Percentiles rank a stretch among this genome's conserved stretches.
Evolutionary conservation across 2,329 filamentous ascomycete genomes (phyloP).

Genomic region (Venturia carpophila): DNA sequence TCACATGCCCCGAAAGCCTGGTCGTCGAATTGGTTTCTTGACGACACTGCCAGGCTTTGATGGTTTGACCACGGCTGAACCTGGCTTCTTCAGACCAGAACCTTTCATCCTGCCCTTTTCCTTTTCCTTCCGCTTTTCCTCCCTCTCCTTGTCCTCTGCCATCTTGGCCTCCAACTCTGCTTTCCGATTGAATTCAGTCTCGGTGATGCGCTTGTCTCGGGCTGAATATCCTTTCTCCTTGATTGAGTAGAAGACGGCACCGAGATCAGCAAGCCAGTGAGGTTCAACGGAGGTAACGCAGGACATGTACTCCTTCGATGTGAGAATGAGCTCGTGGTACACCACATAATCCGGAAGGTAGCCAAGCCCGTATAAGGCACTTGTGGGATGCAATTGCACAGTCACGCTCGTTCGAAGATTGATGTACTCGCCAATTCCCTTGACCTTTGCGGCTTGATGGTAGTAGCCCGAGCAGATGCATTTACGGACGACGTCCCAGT

Average conservation of each 20-base stretch:
- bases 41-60: constrained; percentile 5
- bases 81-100: constrained; percentile 6
- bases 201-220: constrained; percentile 75
- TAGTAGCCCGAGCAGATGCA: constrained; percentile 98
- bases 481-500: constrained; percentile 92
- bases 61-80: neutral
- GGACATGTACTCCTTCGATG: constrained; percentile 95
- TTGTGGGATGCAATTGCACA: constrained; percentile 90
- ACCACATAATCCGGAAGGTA: constrained; percentile 95
- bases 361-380: constrained; percentile 82
- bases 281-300: constrained; percentile 94
- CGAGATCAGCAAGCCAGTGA: constrained; percentile 92
- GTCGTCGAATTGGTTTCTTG: neutral
- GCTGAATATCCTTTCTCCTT: constrained; percentile 96
- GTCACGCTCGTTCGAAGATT: constrained; percentile 92
- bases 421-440: constrained; percentile 94
- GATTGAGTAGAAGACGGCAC: constrained; percentile 93
- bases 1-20: neutral
- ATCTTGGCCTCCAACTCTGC: constrained; percentile 93
- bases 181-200: constrained; percentile 84
- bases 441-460: constrained; percentile 92
- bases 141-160: constrained; percentile 69
- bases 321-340: constrained; percentile 96
- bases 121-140: constrained; percentile 45
- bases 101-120: constrained; percentile 24